Percentiles rank a stretch among this genome's conserved stretches.
Conservation (phyloP, 2,329 filamentous ascomycete genomes). For the Clonostachys rhizophaga region DNA sequence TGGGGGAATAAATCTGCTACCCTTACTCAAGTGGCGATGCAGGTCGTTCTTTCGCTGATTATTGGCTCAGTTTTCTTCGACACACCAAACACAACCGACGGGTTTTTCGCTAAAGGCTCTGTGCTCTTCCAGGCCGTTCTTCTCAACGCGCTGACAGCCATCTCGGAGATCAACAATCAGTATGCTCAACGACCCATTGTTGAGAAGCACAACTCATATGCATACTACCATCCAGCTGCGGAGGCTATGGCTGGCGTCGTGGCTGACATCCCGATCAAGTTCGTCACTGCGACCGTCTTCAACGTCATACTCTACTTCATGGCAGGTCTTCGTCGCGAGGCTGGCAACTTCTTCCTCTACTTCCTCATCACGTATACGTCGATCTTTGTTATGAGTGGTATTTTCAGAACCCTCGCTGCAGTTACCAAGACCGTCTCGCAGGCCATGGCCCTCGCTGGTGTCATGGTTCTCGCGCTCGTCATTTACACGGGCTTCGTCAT, state of each 20-base stretch:
- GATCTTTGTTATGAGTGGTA: constrained; percentile 56
- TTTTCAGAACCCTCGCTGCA: constrained; percentile 2
- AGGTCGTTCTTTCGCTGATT: constrained; percentile 54
- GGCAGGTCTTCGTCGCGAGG: constrained; percentile 1
- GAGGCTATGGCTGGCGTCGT: constrained; percentile 51
- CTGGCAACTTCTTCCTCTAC: constrained; percentile 37
- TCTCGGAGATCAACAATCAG: constrained; percentile 45
- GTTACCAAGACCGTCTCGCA: constrained; percentile 17
- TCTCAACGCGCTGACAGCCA: constrained; percentile 52
- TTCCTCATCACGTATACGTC: constrained; percentile 69
- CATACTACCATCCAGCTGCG: constrained; percentile 44
- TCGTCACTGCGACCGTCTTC: constrained; percentile 41
- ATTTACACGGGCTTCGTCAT: constrained; percentile 42
- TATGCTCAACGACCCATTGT: constrained; percentile 41
- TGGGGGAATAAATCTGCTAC: constrained; percentile 46
- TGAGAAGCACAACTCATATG: constrained; percentile 41
- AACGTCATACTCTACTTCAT: constrained; percentile 32
- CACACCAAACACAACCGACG: constrained; percentile 39
- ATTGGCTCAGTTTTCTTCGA: constrained; percentile 57
- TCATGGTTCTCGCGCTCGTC: constrained; percentile 30
- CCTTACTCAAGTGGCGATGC: constrained; percentile 34
- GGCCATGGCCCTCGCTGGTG: constrained; percentile 17
- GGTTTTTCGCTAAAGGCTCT: constrained; percentile 50
- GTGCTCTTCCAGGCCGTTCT: constrained; percentile 57
- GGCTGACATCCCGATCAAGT: constrained; percentile 53